A percentile compares a stretch with the other conserved stretches of the same genome.
Conservation (phyloP, 257 asterid species). For the Nicotiana sylvestris region DNA sequence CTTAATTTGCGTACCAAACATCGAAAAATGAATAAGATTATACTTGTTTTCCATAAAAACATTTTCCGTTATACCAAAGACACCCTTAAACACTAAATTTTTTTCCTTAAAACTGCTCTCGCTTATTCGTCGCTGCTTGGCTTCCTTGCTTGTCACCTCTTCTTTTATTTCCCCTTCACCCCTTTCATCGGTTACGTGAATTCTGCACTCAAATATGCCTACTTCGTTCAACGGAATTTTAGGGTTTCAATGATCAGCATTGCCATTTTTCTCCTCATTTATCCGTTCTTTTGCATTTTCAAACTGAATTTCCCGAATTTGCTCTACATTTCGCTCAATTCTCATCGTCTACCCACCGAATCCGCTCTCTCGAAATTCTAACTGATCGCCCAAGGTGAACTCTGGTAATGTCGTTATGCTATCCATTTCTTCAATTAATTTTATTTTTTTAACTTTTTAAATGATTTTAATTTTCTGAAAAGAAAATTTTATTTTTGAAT, state of each 20-base stretch:
- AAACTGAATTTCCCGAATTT: neutral
- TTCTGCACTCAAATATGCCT: neutral
- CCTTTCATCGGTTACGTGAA: neutral
- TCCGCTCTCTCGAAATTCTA: neutral
- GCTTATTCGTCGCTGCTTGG: neutral
- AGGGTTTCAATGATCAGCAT: constrained; percentile 18
- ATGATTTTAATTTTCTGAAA: neutral
- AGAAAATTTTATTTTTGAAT: neutral
- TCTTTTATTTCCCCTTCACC: neutral
- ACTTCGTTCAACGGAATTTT: neutral
- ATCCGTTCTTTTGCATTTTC: neutral
- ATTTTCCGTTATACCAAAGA: too few relatives aligned
- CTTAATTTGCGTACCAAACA: too few relatives aligned
- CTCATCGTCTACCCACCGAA: neutral
- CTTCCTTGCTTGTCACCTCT: neutral
- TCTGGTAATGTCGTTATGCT: neutral
- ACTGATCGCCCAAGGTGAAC: neutral
- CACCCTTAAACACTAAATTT: neutral
- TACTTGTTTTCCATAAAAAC: too few relatives aligned
- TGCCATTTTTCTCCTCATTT: neutral
- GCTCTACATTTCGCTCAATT: neutral
- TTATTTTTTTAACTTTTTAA: neutral
- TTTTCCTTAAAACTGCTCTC: neutral
- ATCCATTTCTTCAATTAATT: neutral
- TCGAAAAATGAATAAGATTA: too few relatives aligned